Base-by-base conservation (phyloP, 164 flowering plant genomes). In the Piper longum region DNA sequence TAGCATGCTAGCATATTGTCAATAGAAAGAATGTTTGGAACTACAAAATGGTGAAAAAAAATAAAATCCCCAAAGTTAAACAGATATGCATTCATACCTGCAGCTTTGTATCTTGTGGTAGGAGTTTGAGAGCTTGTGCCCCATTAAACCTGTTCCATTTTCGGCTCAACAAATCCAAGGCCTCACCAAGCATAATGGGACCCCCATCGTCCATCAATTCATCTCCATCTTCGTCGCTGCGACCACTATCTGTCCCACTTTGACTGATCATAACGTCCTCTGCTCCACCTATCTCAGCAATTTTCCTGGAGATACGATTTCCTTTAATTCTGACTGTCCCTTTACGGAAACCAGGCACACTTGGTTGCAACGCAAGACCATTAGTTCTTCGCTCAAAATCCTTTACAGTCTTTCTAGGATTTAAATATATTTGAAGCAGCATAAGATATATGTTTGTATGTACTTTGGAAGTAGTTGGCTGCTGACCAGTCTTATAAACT, bases 121-220 rank as follows among this genome's bases (percentile, higher is more conserved):
- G 82, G 62, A 91, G 85, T 66, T 79, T 87, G 60, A 95, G 85
- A 55, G 99, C 98, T 73, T 91, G 97, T 42, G 98, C 96, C 66
- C 99, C 99, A 83, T 95, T 85, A 62, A 91, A 80, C 72, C 96
- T 75, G 60, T 91, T 89, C 99, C 99, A 91, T 73, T 89, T 83
- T 70, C 65, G 76, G 75, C 96, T 75, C 74, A 95, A 79, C 62
- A 95, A 72, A 79, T 91, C 88, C 70, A 89, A 80, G 63, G 84
- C 90, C 80, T 89, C 88, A 70, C 89, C 96, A 63, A 82, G 78
- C 97, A 95, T 91, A 58, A 91, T 89, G 42, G 90, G 76, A 69
- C 64, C 77, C 68, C 80, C 97, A 77, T 83, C 99, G 68, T 80
- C 85, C 63, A 58, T 73, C 44, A 68, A 64, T 67, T 95, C 99